Evolutionary conservation across 2,329 filamentous ascomycete species (phyloP).

Genomic region (Trichophyton rubrum): DNA sequence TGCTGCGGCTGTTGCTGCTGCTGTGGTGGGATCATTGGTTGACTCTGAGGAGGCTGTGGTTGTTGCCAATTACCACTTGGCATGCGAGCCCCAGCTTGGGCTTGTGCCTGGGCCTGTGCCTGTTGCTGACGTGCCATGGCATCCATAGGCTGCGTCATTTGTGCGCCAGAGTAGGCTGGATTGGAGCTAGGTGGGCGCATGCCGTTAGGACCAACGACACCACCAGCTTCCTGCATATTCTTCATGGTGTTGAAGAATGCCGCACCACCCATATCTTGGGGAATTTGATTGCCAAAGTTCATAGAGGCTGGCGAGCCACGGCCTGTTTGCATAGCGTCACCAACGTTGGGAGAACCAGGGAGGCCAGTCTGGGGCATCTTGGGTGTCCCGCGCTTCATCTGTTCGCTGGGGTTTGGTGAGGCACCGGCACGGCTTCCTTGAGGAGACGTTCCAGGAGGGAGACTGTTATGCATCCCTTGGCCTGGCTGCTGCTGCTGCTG

Average conservation of each 20-base stretch:
- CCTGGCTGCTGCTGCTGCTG: conserved; percentile 24
- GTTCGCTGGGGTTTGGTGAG: conserved; percentile 49
- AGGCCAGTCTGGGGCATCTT: conserved; percentile 47
- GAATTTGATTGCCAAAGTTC: conserved; percentile 41
- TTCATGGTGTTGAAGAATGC: conserved; percentile 32
- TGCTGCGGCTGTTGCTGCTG: conserved; percentile 25
- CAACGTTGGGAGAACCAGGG: conserved; percentile 46
- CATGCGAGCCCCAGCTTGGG: conserved; percentile 22
- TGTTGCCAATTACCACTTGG: conserved; percentile 30
- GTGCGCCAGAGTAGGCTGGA: conserved; percentile 33
- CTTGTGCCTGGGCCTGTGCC: conserved; percentile 13
- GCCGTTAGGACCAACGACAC: conserved; percentile 32
- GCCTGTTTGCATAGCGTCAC: conserved; percentile 42
- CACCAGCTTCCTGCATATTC: conserved; percentile 27
- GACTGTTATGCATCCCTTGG: conserved; percentile 12
- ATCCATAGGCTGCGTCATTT: conserved; percentile 35
- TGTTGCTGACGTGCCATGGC: conserved; percentile 21
- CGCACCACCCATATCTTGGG: conserved; percentile 31
- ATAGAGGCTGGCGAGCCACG: conserved; percentile 50
- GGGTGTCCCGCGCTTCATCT: conserved; percentile 51
- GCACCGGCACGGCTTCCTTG: conserved; percentile 44
- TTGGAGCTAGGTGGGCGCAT: conserved; percentile 50
- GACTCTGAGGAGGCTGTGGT: conserved; percentile 24
- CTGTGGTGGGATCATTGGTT: conserved; percentile 32
- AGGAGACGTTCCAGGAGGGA: conserved; percentile 45